These are phyloP conservation scores for Urochloa ruziziensis DNA, from an alignment of 176 grass and related monocot species.

Conservation along the genomic window DNA sequence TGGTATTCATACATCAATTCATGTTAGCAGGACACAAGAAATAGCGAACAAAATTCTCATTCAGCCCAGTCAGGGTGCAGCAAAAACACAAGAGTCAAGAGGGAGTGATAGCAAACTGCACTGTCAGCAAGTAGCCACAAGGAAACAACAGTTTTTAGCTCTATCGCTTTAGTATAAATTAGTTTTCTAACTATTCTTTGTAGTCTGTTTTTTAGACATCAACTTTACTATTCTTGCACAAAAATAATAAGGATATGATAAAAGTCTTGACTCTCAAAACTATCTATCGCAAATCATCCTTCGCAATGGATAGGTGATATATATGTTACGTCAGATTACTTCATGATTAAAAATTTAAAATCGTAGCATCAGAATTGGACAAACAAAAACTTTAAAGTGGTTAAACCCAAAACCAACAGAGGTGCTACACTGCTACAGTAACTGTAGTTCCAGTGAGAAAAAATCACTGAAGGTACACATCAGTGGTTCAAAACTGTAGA, in stretches of 20 bases:
- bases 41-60: background rate
- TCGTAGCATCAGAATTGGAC: background rate
- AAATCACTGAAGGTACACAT: background rate
- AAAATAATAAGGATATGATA: background rate
- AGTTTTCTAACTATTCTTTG: background rate
- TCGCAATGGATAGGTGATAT: background rate
- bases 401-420: background rate
- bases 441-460: background rate
- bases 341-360: background rate
- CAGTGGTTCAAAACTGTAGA: background rate
- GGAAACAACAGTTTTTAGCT: background rate
- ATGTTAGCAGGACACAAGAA: background rate
- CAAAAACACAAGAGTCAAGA: background rate
- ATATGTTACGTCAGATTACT: background rate
- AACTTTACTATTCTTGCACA: background rate
- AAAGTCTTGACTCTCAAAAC: background rate
- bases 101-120: background rate
- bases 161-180: background rate
- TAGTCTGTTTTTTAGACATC: background rate
- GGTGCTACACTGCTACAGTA: background rate
- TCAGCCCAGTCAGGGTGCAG: background rate
- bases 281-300: background rate
- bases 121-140: background rate
- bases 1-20: conserved; percentile 11
- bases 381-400: background rate